Base-by-base conservation (phyloP, 495 filamentous ascomycete species). In the Neurospora sp. region DNA sequence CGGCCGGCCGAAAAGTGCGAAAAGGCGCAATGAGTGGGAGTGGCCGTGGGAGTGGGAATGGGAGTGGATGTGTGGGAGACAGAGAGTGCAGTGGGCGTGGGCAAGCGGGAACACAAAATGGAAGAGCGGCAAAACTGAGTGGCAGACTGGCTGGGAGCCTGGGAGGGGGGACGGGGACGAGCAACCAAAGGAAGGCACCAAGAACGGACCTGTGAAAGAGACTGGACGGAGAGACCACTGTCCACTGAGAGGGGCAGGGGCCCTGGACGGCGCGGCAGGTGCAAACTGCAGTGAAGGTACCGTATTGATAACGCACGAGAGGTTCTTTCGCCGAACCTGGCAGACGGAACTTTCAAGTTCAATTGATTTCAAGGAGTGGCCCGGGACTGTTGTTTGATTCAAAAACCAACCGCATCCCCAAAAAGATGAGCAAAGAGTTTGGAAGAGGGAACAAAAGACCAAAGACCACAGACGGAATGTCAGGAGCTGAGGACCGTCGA, bases 351-450 rank as follows among this genome's bases (percentile, higher is more conserved):
- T 59, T 27, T 14, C 20, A 9, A 35, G 7, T 66, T 35, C 54
- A 66, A 66, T 66, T 66, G 54, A 66, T 66, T 66, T 66, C 27
- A 66, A 66, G 54, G 54, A 66, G 54, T 66, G 54, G 54, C 54
- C 54, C 54, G 54, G 23, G 54, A 66, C 7, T 31, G 23, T 37
- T 66, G 54, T 35, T 66, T 66, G 54, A 37, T 66, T 66, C 54
- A 66, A 66, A 62, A 66, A 27, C 27, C 23, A 35, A 66, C 54
- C 54, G 27, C 27, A 37, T 66, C 54, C 54, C 54, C 54, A 14
- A 31, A 35, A 66, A 66, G 54, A 66, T 35, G 54, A 66, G 54
- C 54, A 37, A 66, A 35, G 54, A 35, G 54, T 35, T 66, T 66
- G 54, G 18, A 12, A 35, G 27, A 66, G 27, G 27, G 54, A 14